Evolutionary conservation across 106 monocot genomes (phyloP).

Genomic region (Gastrodia elata): DNA sequence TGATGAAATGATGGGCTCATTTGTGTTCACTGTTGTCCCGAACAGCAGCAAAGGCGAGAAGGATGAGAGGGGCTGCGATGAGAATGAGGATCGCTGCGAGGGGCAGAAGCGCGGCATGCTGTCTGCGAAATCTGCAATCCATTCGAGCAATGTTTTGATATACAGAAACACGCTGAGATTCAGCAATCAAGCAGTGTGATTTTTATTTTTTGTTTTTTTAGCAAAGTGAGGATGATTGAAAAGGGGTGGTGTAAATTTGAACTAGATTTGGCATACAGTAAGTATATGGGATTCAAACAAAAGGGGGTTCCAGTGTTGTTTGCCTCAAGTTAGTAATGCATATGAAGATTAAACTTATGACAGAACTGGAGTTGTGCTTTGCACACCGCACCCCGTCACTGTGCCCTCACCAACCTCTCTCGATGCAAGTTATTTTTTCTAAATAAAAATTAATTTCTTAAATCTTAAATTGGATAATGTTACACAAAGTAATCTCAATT

Average conservation of each 20-base stretch:
- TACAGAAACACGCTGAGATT: background rate
- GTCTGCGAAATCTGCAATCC: background rate
- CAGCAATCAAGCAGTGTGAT: background rate
- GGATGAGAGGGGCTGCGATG: conserved; percentile 4
- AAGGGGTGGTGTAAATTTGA: background rate
- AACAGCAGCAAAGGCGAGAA: conserved; percentile 1
- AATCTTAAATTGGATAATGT: too few relatives aligned
- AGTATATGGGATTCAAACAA: too few relatives aligned
- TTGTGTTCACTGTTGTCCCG: conserved; percentile 29
- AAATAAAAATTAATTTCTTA: too few relatives aligned
- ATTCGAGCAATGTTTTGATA: background rate
- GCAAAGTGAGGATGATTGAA: background rate
- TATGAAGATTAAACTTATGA: too few relatives aligned
- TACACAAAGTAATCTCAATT: too few relatives aligned
- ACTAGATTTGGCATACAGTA: background rate
- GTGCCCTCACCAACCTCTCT: too few relatives aligned
- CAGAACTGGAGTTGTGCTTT: too few relatives aligned
- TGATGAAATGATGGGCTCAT: conserved; percentile 21
- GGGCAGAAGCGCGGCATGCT: background rate
- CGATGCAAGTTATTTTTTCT: too few relatives aligned
- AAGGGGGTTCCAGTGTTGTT: too few relatives aligned
- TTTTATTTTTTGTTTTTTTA: background rate
- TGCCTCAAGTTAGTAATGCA: too few relatives aligned
- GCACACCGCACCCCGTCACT: too few relatives aligned
- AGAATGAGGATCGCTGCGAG: background rate